A percentile compares a stretch with the other conserved stretches of the same genome.
phyloP scores from a whole-genome alignment of 371 early-diverging fungal genomes.

The Saksenaea vasiformis region DNA sequence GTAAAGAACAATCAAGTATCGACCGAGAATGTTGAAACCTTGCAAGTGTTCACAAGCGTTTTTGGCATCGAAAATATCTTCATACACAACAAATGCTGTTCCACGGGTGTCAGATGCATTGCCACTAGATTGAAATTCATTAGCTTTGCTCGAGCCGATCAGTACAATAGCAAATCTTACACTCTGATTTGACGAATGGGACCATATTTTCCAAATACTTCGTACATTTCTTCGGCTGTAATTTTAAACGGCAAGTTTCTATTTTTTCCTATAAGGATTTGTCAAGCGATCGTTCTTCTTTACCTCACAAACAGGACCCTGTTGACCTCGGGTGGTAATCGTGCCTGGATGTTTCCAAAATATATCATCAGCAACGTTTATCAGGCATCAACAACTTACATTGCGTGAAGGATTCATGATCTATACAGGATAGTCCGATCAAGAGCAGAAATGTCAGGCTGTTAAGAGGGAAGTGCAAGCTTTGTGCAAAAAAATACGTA shows the following conservation, averaged over 20 bases:
- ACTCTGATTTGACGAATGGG: slow-evolving; percentile 93
- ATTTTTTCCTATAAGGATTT: background rate
- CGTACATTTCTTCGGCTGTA: slow-evolving; percentile 93
- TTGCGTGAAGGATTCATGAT: slow-evolving; percentile 6
- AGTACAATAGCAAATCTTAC: slow-evolving; percentile 30
- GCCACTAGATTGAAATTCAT: slow-evolving; percentile 57
- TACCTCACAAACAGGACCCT: slow-evolving; percentile 87
- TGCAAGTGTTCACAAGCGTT: slow-evolving; percentile 94
- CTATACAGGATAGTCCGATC: background rate
- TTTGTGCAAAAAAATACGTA: no score
- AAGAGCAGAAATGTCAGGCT: no score
- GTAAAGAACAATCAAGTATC: slow-evolving; percentile 94
- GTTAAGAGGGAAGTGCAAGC: no score
- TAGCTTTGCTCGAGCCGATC: background rate
- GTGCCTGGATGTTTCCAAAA: slow-evolving; percentile 49
- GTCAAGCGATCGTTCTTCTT: slow-evolving; percentile 3
- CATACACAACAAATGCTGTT: slow-evolving; percentile 95
- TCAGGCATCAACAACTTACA: background rate
- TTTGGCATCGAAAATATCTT: slow-evolving; percentile 97
- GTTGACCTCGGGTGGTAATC: slow-evolving; percentile 93
- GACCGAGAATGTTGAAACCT: slow-evolving; percentile 94
- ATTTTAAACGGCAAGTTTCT: slow-evolving; percentile 96
- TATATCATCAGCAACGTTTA: background rate
- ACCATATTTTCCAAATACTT: slow-evolving; percentile 97
- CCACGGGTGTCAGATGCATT: slow-evolving; percentile 87